Base-by-base conservation (phyloP, 2,329 filamentous ascomycete genomes). In the Talaromyces sp. region DNA sequence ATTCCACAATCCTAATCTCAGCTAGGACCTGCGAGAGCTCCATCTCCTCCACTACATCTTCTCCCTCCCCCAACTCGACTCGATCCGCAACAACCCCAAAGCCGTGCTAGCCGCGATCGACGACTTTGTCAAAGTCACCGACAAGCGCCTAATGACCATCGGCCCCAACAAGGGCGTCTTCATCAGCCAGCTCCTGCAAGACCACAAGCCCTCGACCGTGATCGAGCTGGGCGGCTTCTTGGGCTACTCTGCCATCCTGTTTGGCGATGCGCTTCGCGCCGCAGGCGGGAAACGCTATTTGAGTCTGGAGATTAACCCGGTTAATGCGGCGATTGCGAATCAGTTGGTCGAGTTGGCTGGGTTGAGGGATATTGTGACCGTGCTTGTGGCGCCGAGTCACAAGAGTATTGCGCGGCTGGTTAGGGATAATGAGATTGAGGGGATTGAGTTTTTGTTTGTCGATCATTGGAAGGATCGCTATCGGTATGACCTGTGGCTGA, bases 391-490 rank as follows among this genome's bases (percentile, higher is more conserved):
- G 4, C 80, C 86, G 4, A 89, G 88, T 65, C 84, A 88, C 62
- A 79, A 81, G n/a, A 87, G 86, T 0, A 79, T 93, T 53, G 80
- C 82, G 55, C 82, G 84, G 5, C 78, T 93, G 4, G 80, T 86
- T 64, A 68, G 76, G 0, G 72, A 78, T 3, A 85, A 85, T 0
- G 68, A 71, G 4, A 71, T 92, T 27, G 74, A 79, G 27, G 80
- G 82, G 53, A 84, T 92, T 63, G 89, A 92, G 67, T 75, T 93
- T 44, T 78, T 92, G 73, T 93, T 95, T 73, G 77, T 95, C 39
- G 91, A 95, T 69, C 91, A 95, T 73, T 88, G 88, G 75, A 93
- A 93, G 74, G 88, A 88, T 0, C 84, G 87, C 0, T 95, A 93
- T 71, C 85, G 84, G 0, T 82, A 84, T 0, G 91, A 95, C 68